Base-by-base conservation (phyloP, 164 flowering plant genomes). In the Liriodendron chinense region DNA sequence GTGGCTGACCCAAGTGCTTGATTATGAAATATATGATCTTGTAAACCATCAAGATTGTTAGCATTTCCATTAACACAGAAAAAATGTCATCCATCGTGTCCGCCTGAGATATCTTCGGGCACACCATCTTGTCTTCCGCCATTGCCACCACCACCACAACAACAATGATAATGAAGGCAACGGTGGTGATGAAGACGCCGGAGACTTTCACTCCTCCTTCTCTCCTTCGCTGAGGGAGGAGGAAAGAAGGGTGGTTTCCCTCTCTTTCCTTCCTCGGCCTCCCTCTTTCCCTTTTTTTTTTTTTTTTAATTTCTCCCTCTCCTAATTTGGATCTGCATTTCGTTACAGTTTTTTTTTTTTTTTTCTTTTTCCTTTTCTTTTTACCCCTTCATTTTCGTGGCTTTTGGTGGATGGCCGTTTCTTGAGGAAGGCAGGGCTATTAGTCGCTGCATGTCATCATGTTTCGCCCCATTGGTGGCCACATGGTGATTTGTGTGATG, bases 1-100 rank as follows among this genome's bases (percentile, higher is more conserved):
- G 88, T 1, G 95, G 82, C 73, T 87, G 89, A 22, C 88, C 90
- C 0, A 89, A 13, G 48, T 89, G 88, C 70, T 82, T 91, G 61
- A 93, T 75, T 70, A 87, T 34, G 62, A 89, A 76, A 67, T 88
- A 83, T 47, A 90, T 84, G 69, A 88, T 24, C 53, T 91, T 94
- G 28, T 94, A 86, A 34, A 87, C 75, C 63, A 90, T 24, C 5
- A 43, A 25, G 53, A 69, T 69, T 34, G n/a, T 34, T n/a, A 13
- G 10, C 3, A 20, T 26, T 10, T 26, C 13, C 2, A 20, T 2
- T 6, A 34, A 34, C 16, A 25, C 50, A 3, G 9, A 10, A 0
- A 70, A 47, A 6, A 20, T 9, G 24, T 16, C 20, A 24, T 18
- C 24, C 57, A 64, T n/a, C 7, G 13, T 21, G 28, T 64, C 67